Evolutionary conservation across 2,329 filamentous ascomycete species (phyloP).

Genomic region (Didymella sp.): DNA sequence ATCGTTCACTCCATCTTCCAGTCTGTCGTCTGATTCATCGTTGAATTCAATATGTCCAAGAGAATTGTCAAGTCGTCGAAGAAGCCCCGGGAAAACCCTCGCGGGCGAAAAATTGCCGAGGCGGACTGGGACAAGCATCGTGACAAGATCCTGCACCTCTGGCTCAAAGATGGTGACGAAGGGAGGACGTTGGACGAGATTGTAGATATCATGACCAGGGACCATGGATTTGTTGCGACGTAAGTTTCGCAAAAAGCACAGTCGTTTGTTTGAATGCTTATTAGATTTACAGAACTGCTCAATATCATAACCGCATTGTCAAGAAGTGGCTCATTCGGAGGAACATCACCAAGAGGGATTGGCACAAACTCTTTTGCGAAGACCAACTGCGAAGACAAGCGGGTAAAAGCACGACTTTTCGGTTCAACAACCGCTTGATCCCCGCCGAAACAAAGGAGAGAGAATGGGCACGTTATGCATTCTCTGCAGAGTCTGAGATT

Average conservation of each 20-base stretch:
- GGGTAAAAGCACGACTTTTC: not conserved
- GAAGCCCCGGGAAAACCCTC: not conserved
- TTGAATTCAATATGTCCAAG: not conserved
- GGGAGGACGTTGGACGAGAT: not conserved
- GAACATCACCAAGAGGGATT: conserved; percentile 11
- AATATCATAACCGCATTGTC: conserved; percentile 8
- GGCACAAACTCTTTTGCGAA: conserved; percentile 4
- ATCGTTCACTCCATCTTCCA: too few relatives aligned
- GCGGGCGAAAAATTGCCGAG: not conserved
- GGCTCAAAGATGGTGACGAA: conserved; percentile 2
- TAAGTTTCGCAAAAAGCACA: not conserved
- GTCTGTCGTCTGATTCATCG: too few relatives aligned
- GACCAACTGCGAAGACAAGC: not conserved
- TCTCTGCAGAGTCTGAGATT: too few relatives aligned
- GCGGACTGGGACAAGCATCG: not conserved
- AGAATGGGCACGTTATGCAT: too few relatives aligned
- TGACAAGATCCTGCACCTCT: not conserved
- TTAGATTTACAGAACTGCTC: not conserved
- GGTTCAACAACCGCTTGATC: not conserved
- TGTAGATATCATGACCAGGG: conserved; percentile 1
- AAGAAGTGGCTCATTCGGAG: conserved; percentile 12
- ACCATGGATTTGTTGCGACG: not conserved
- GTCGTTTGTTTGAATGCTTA: too few relatives aligned
- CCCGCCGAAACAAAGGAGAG: conserved; percentile 9
- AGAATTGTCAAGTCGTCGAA: not conserved